These are phyloP conservation scores for Penicillium turbatum DNA, from an alignment of 495 filamentous ascomycete species.

Conservation along the genomic window DNA sequence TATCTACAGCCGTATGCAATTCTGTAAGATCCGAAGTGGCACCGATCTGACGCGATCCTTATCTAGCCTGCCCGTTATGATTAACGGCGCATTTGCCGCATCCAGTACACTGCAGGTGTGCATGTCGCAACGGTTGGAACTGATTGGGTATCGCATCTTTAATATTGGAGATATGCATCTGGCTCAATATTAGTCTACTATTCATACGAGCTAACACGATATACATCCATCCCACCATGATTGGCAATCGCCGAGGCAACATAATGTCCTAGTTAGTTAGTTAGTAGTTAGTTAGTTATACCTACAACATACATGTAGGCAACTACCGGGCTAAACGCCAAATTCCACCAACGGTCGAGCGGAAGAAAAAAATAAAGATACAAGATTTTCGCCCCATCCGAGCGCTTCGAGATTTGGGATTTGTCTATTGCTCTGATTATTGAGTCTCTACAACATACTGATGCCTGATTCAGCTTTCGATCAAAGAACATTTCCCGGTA, in stretches of 20 bases:
- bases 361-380: background rate
- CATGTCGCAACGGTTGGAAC: background rate
- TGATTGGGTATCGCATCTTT: background rate
- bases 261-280: background rate
- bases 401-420: background rate
- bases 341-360: background rate
- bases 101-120: background rate
- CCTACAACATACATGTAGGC: too few species aligned
- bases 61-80: conserved; percentile 7
- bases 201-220: background rate
- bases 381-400: conserved; percentile 1
- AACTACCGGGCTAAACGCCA: background rate
- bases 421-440: too few species aligned
- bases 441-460: too few species aligned
- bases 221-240: too few species aligned
- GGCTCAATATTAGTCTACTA: too few species aligned
- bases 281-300: too few species aligned
- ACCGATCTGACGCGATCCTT: conserved; percentile 15
- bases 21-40: conserved; percentile 1
- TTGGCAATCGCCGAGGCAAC: too few species aligned
- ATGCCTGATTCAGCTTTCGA: too few species aligned
- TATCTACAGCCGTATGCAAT: background rate
- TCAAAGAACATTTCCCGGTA: too few species aligned
- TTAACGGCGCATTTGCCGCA: background rate
- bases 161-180: too few species aligned